Percentiles rank a stretch among this genome's conserved stretches.
These are phyloP conservation scores for Colletotrichum sp. DNA, from an alignment of 2,329 filamentous ascomycete genomes.

Conservation along the genomic window DNA sequence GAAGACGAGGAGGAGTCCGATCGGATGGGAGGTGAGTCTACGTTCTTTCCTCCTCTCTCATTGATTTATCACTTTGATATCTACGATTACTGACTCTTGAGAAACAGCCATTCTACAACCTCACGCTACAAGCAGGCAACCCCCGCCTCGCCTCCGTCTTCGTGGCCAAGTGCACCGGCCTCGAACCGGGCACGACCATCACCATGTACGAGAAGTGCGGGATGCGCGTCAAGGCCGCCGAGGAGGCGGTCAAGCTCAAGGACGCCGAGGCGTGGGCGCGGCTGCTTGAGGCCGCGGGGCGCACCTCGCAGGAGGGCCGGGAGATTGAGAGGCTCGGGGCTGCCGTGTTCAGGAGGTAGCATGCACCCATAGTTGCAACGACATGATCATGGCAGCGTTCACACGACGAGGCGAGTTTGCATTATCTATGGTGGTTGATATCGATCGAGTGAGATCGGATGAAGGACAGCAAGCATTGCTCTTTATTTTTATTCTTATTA, in stretches of 20 bases:
- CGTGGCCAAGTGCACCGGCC: constrained; percentile 81
- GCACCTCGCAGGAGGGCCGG: constrained; percentile 66
- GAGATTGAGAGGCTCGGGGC: constrained; percentile 85
- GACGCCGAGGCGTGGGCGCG: constrained; percentile 78
- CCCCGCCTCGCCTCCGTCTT: constrained; percentile 83
- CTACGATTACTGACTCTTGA: neutral
- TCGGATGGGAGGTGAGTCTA: constrained; percentile 89
- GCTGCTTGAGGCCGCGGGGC: constrained; percentile 75
- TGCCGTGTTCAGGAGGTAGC: constrained; percentile 54
- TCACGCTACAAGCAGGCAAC: constrained; percentile 87
- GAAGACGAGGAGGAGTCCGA: constrained; percentile 82
- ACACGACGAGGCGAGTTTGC: constrained; percentile 22
- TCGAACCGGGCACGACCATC: constrained; percentile 73
- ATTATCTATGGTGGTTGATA: neutral
- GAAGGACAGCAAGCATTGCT: neutral
- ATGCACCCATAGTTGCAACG: no score
- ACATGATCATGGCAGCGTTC: neutral
- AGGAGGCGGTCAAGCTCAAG: constrained; percentile 86
- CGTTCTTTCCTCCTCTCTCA: neutral
- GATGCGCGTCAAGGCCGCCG: constrained; percentile 84
- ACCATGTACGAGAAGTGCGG: constrained; percentile 98
- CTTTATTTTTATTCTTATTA: neutral
- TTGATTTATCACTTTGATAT: neutral
- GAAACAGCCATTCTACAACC: constrained; percentile 84
- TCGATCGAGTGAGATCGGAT: neutral